A percentile compares a stretch with the other conserved stretches of the same genome.
These are phyloP conservation scores for Leccinum pachyderme DNA, from an alignment of 1,284 basidiomycete genomes.

Conservation along the genomic window DNA sequence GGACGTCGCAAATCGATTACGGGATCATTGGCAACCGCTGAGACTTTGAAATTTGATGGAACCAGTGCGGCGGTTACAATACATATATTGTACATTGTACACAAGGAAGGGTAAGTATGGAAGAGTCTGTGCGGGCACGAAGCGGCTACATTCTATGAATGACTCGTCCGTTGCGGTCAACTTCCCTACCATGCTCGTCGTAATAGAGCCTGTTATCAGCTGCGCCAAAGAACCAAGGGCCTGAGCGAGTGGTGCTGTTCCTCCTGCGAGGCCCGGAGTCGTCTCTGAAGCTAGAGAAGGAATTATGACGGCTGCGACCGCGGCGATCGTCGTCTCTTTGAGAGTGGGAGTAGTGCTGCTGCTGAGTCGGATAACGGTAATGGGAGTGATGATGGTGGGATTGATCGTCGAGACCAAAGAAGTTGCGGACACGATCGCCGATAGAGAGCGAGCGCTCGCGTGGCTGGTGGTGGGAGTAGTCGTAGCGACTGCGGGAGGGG, in stretches of 20 bases:
- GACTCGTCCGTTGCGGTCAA: constrained; percentile 25
- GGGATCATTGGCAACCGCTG: constrained; percentile 62
- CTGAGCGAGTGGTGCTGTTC: constrained; percentile 18
- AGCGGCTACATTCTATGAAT: constrained; percentile 29
- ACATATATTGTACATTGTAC: neutral
- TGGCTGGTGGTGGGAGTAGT: neutral
- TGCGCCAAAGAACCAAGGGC: constrained; percentile 23
- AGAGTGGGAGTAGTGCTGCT: neutral
- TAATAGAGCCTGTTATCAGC: constrained; percentile 17
- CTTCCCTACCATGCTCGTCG: constrained; percentile 28
- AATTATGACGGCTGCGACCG: constrained; percentile 23
- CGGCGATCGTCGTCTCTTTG: constrained; percentile 12
- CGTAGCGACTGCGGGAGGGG: constrained; percentile 3
- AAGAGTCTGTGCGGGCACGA: neutral
- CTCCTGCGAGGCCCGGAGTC: constrained; percentile 15
- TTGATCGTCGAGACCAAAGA: constrained; percentile 18
- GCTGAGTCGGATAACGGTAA: neutral
- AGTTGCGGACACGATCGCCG: constrained; percentile 26
- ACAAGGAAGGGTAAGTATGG: neutral
- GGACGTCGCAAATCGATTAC: constrained; percentile 55
- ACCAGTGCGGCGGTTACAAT: neutral
- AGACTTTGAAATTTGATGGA: constrained; percentile 29
- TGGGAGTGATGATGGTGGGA: neutral
- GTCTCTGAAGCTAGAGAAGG: constrained; percentile 22
- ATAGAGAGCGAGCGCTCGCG: constrained; percentile 25